Percentiles rank a stretch among this genome's conserved stretches.
These are phyloP conservation scores for Endothia cerciana DNA, from an alignment of 2,329 filamentous ascomycete species.

Conservation along the genomic window DNA sequence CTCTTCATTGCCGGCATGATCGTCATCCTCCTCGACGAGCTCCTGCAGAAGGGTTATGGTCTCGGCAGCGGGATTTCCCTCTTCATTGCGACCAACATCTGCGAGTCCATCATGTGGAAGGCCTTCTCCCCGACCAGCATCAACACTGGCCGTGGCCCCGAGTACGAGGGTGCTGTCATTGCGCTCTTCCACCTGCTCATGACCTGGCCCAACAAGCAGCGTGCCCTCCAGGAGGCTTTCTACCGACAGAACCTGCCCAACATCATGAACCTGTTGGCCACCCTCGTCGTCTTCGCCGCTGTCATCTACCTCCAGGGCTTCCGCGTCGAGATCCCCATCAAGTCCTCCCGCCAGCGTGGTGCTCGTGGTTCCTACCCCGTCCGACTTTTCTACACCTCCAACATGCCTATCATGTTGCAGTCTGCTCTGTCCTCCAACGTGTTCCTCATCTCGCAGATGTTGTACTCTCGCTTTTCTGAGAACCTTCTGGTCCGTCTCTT, in stretches of 20 bases:
- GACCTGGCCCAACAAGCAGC: slow-evolving; percentile 99
- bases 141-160: slow-evolving; percentile 98
- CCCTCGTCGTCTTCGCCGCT: slow-evolving; percentile 88
- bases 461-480: slow-evolving; percentile 98
- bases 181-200: slow-evolving; percentile 96
- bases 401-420: slow-evolving; percentile 99
- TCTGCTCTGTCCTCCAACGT: slow-evolving; percentile 98
- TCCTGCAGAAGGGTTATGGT: slow-evolving; percentile 99
- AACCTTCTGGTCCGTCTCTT: slow-evolving; percentile 97
- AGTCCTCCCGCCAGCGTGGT: slow-evolving; percentile 98
- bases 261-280: slow-evolving; percentile 97
- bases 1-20: slow-evolving; percentile 97
- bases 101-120: slow-evolving; percentile 99
- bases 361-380: slow-evolving; percentile 98
- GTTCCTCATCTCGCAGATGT: slow-evolving; percentile 99
- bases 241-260: slow-evolving; percentile 99
- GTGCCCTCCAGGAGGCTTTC: slow-evolving; percentile 97
- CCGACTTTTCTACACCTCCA: slow-evolving; percentile 99
- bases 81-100: slow-evolving; percentile 99
- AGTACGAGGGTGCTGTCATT: slow-evolving; percentile 98
- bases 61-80: slow-evolving; percentile 98
- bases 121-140: slow-evolving; percentile 99
- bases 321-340: slow-evolving; percentile 99
- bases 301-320: slow-evolving; percentile 99
- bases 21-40: slow-evolving; percentile 97